Conservation (phyloP, 305 asterid genomes). For the Fraxinus platypoda region DNA sequence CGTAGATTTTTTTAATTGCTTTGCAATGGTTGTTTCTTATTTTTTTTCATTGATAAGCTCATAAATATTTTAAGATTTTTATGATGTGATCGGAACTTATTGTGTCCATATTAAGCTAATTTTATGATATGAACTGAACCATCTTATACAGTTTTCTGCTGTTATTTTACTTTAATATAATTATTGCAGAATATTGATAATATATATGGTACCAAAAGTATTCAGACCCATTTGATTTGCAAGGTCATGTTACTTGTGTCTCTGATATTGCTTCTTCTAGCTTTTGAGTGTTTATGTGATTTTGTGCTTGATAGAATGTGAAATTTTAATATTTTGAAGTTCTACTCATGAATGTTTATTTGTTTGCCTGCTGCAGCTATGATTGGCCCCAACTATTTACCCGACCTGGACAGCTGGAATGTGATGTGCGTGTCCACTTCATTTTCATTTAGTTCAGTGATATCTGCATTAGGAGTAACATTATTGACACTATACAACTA, state of each 20-base stretch:
- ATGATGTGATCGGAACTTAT: neutral
- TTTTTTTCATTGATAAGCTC: neutral
- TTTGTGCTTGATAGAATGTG: conserved; percentile 5
- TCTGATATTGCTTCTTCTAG: conserved; percentile 3
- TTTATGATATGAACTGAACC: neutral
- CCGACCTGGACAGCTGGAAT: conserved; percentile 93
- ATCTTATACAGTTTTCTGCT: neutral
- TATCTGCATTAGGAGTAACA: neutral
- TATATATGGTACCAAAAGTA: neutral
- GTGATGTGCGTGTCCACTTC: conserved; percentile 67
- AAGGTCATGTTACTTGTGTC: conserved; percentile 17
- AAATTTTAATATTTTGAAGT: conserved; percentile 7
- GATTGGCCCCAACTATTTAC: conserved; percentile 52
- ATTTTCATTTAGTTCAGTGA: conserved; percentile 3
- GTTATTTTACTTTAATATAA: neutral
- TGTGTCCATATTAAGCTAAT: neutral
- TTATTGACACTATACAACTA: no score
- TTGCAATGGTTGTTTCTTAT: neutral
- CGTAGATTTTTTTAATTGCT: neutral
- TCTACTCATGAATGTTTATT: conserved; percentile 22
- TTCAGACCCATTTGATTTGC: neutral
- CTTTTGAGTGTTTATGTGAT: neutral
- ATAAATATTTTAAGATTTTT: neutral
- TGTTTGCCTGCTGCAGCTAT: conserved; percentile 64
- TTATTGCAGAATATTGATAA: neutral